These are phyloP conservation scores for Corymbia calophylla DNA, from an alignment of 441 rosid species.

Conservation along the genomic window DNA sequence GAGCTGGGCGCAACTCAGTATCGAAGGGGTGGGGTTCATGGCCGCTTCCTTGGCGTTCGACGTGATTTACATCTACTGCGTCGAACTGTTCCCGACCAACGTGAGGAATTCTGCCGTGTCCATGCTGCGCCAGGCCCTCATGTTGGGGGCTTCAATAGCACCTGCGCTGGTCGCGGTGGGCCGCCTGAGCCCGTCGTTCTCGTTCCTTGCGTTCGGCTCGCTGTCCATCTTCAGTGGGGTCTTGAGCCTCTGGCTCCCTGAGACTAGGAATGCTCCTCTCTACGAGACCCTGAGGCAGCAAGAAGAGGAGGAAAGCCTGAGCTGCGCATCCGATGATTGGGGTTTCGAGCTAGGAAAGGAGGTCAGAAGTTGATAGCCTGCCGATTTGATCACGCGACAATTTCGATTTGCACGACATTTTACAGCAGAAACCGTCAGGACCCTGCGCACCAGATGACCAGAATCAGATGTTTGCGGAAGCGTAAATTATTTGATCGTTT, in stretches of 20 bases:
- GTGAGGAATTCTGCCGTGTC: conserved; percentile 63
- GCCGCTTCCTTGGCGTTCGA: conserved; percentile 47
- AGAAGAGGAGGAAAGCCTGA: conserved; percentile 30
- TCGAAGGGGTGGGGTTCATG: conserved; percentile 51
- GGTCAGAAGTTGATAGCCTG: not conserved
- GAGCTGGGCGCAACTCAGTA: conserved; percentile 35
- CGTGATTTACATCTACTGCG: conserved; percentile 39
- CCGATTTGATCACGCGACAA: not conserved
- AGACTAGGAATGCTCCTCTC: conserved; percentile 54
- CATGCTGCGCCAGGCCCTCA: conserved; percentile 45
- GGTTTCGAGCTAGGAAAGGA: conserved; percentile 11
- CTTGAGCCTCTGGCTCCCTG: conserved; percentile 45
- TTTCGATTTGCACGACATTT: not conserved
- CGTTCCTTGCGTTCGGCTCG: conserved; percentile 38
- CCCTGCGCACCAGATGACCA: not conserved
- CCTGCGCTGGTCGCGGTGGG: conserved; percentile 56
- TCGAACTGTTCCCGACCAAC: conserved; percentile 63
- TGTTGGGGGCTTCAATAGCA: conserved; percentile 64
- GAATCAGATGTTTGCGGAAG: not conserved
- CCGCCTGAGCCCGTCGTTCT: conserved; percentile 34
- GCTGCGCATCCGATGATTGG: not conserved
- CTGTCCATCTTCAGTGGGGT: conserved; percentile 45
- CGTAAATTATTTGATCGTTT: not conserved
- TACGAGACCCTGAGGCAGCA: conserved; percentile 58
- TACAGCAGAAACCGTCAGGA: not conserved